Evolutionary conservation across 1,284 basidiomycete species (phyloP).

Genomic region (Filobasidium uniguttulatum): DNA sequence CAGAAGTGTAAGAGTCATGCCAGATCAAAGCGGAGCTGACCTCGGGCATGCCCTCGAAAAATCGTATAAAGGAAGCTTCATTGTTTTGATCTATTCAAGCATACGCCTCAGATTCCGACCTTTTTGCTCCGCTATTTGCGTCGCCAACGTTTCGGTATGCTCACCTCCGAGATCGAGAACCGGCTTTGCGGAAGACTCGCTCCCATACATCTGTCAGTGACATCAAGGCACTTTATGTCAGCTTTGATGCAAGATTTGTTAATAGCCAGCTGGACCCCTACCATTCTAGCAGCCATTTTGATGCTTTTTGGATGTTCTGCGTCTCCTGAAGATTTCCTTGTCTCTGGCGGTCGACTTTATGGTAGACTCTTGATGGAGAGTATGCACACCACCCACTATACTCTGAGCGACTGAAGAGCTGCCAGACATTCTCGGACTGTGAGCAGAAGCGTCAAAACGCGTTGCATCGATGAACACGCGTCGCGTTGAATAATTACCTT

Average conservation of each 20-base stretch:
- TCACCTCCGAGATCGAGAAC: conserved; percentile 32
- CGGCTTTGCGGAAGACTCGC: conserved; percentile 30
- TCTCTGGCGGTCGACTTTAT: too few relatives aligned
- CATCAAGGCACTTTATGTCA: background rate
- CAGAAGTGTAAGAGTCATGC: background rate
- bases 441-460: too few relatives aligned
- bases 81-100: conserved; percentile 40
- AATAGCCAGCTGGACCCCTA: background rate
- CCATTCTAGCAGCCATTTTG: conserved; percentile 10
- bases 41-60: conserved; percentile 51
- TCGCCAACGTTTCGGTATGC: background rate
- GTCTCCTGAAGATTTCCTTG: too few relatives aligned
- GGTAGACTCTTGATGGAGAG: too few relatives aligned
- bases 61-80: conserved; percentile 62
- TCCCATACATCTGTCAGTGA: conserved; percentile 28
- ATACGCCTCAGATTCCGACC: conserved; percentile 8
- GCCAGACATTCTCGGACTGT: too few relatives aligned
- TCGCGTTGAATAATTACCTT: too few relatives aligned
- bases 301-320: too few relatives aligned
- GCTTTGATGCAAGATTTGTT: background rate
- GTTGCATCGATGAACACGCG: too few relatives aligned
- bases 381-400: too few relatives aligned
- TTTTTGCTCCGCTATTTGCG: background rate
- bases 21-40: conserved; percentile 16
- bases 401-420: too few relatives aligned